A percentile compares a stretch with the other conserved stretches of the same genome.
Evolutionary conservation across 2,329 filamentous ascomycete species (phyloP).

Genomic region (Ceratocystis lukuohia): DNA sequence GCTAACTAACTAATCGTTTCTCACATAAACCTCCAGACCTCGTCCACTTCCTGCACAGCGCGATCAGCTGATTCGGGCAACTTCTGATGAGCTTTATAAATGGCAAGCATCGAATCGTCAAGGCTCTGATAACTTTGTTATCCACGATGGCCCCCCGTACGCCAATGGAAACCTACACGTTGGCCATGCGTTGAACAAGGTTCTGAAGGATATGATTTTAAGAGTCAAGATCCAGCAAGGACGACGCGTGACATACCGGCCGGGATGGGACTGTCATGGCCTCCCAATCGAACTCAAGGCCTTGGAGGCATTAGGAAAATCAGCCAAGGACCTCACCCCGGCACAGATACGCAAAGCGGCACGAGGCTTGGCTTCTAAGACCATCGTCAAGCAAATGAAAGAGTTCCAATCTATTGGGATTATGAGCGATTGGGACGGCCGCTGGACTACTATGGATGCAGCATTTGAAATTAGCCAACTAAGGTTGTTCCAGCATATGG

Average conservation of each 20-base stretch:
- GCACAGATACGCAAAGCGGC: conserved; percentile 52
- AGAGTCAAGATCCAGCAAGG: conserved; percentile 66
- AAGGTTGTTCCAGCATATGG: conserved; percentile 61
- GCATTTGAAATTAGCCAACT: conserved; percentile 64
- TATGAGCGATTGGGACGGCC: conserved; percentile 66
- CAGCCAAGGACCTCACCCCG: conserved; percentile 31
- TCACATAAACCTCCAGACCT: conserved; percentile 29
- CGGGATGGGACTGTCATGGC: conserved; percentile 97
- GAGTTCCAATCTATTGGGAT: conserved; percentile 61
- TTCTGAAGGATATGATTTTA: conserved; percentile 87
- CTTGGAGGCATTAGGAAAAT: conserved; percentile 39
- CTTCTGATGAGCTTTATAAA: conserved; percentile 74
- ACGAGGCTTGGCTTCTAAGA: conserved; percentile 50
- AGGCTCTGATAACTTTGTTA: conserved; percentile 51
- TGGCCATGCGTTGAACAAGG: conserved; percentile 92
- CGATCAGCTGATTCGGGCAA: conserved; percentile 54
- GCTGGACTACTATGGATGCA: conserved; percentile 68
- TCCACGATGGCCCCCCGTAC: conserved; percentile 95
- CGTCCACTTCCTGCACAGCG: conserved; percentile 38
- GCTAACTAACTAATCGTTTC: neutral
- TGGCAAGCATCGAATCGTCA: conserved; percentile 59
- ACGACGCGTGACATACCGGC: conserved; percentile 64
- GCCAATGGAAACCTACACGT: conserved; percentile 86
- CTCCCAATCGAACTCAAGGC: conserved; percentile 95
- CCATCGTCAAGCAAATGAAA: conserved; percentile 58